phyloP scores from a whole-genome alignment of 805 yeast genomes.

The Sugiyamaella floridensis region DNA sequence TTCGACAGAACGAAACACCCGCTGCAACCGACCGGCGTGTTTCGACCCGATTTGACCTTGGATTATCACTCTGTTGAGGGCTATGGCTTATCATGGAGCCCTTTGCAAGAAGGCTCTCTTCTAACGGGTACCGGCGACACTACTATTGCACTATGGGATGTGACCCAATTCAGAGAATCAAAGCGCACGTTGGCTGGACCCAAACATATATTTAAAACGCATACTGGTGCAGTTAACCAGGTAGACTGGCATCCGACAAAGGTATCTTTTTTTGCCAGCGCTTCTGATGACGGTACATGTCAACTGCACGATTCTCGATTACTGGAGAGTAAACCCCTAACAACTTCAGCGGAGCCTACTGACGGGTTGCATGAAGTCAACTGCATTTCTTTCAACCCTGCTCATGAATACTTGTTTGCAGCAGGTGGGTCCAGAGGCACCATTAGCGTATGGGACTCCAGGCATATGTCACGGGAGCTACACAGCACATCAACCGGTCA shows the following conservation, averaged over 20 bases:
- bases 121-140: conserved; percentile 59
- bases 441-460: conserved; percentile 58
- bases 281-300: conserved; percentile 55
- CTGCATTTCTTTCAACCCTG: conserved; percentile 53
- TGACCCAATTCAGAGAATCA: conserved; percentile 36
- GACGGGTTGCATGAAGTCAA: conserved; percentile 40
- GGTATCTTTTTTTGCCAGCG: conserved; percentile 53
- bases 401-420: conserved; percentile 50
- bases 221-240: conserved; percentile 56
- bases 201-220: conserved; percentile 27
- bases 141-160: conserved; percentile 58
- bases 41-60: conserved; percentile 49
- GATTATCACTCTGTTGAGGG: conserved; percentile 38
- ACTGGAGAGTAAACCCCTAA: conserved; percentile 5
- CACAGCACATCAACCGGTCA: conserved; percentile 36
- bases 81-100: conserved; percentile 72
- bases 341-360: conserved; percentile 5
- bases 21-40: conserved; percentile 33
- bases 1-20: conserved; percentile 84
- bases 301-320: conserved; percentile 50
- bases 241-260: conserved; percentile 62
- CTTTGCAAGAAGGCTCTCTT: conserved; percentile 49
- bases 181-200: conserved; percentile 22
- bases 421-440: conserved; percentile 59
- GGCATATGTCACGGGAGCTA: conserved; percentile 34